phyloP scores from a whole-genome alignment of 768 basidiomycete species.

The Tylopilus vinaceipallidus region DNA sequence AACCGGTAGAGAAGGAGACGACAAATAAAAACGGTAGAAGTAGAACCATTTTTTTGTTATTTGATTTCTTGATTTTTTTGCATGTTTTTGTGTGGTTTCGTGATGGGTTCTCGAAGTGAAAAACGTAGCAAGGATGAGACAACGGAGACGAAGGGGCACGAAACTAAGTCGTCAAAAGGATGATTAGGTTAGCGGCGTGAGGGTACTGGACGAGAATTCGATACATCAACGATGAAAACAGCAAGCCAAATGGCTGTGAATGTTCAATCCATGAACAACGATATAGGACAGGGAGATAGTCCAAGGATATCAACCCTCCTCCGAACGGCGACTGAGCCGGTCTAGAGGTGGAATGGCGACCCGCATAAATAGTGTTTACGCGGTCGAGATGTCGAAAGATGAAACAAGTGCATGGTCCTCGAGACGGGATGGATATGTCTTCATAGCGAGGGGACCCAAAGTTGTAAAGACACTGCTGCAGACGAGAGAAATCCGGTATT shows the following conservation, averaged over 20 bases:
- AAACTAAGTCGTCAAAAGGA: constrained; percentile 37
- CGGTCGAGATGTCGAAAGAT: constrained; percentile 28
- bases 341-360: constrained; percentile 14
- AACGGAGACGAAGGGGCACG: constrained; percentile 33
- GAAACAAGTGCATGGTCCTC: constrained; percentile 38
- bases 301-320: constrained; percentile 32
- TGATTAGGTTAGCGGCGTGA: constrained; percentile 36
- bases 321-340: constrained; percentile 26
- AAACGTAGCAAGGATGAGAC: constrained; percentile 40
- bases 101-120: constrained; percentile 28
- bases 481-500: constrained; percentile 35
- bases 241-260: constrained; percentile 24
- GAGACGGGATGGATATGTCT: constrained; percentile 70
- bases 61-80: constrained; percentile 34
- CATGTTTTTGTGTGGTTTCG: constrained; percentile 38
- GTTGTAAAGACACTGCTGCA: constrained; percentile 20
- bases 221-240: constrained; percentile 33
- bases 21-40: constrained; percentile 35
- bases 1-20: constrained; percentile 16
- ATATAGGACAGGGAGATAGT: constrained; percentile 29
- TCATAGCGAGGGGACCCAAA: constrained; percentile 32
- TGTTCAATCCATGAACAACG: constrained; percentile 39
- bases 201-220: constrained; percentile 29
- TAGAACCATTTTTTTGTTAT: constrained; percentile 50
- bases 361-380: constrained; percentile 34